These are phyloP conservation scores for Aspergillus diversus DNA, from an alignment of 495 filamentous ascomycete genomes.

Conservation along the genomic window DNA sequence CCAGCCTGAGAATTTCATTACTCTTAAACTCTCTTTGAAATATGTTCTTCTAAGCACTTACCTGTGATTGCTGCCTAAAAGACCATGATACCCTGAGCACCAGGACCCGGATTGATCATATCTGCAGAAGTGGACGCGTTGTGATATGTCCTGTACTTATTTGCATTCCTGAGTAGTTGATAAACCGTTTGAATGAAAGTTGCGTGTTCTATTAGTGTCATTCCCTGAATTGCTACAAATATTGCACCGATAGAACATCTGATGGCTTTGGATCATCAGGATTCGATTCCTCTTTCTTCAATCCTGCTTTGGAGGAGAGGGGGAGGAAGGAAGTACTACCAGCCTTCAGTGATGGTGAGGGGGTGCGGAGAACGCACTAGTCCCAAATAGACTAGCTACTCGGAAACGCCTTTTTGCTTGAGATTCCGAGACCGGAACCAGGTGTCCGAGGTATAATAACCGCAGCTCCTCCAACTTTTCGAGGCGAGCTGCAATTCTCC, in stretches of 20 bases:
- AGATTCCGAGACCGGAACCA: constrained; percentile 20
- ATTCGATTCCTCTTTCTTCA: too few relatives aligned
- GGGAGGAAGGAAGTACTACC: neutral
- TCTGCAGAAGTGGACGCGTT: too few relatives aligned
- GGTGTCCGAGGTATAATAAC: constrained; percentile 14
- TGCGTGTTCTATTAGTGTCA: too few relatives aligned
- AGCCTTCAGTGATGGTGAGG: neutral
- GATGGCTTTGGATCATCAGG: too few relatives aligned
- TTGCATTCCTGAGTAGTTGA: neutral
- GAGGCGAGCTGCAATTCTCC: constrained; percentile 1
- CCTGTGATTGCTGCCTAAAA: neutral
- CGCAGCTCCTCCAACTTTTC: neutral
- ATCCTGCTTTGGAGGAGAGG: neutral
- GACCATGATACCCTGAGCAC: neutral
- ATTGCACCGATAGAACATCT: too few relatives aligned
- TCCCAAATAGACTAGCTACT: constrained; percentile 9
- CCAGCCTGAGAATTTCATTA: neutral
- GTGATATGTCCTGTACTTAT: neutral
- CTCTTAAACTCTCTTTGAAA: neutral
- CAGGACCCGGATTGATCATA: too few relatives aligned
- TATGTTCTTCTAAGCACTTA: neutral
- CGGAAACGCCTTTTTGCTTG: constrained; percentile 18
- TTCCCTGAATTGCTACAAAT: too few relatives aligned
- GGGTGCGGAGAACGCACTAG: neutral
- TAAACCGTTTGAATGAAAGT: neutral